Evolutionary conservation across 805 yeast genomes (phyloP).

Genomic region (Wilhelminamyces savonicus): DNA sequence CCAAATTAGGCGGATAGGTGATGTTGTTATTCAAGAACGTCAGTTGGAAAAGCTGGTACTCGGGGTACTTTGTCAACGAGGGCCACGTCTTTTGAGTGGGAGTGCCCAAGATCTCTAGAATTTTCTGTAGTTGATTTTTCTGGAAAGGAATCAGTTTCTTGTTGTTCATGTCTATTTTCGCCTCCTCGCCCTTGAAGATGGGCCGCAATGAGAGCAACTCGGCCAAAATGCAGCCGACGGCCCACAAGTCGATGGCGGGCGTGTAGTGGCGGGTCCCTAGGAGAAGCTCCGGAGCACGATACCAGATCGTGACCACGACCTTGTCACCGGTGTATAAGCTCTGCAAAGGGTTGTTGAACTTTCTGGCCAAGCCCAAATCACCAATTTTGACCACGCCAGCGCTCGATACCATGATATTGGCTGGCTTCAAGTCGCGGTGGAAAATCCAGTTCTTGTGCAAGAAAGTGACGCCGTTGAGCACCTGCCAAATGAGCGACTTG

Average conservation of each 20-base stretch:
- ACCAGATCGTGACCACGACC: constrained; percentile 96
- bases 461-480: constrained; percentile 83
- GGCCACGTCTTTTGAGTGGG: constrained; percentile 83
- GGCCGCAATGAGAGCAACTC: constrained; percentile 87
- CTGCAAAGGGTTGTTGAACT: constrained; percentile 81
- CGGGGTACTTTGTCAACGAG: constrained; percentile 73
- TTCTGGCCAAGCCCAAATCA: constrained; percentile 86
- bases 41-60: constrained; percentile 48
- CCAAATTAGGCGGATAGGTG: constrained; percentile 58
- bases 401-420: constrained; percentile 91
- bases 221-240: constrained; percentile 91
- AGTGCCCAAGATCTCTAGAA: constrained; percentile 88
- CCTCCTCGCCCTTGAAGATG: constrained; percentile 95
- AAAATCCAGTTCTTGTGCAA: constrained; percentile 94
- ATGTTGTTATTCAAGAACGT: constrained; percentile 40
- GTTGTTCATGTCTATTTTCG: constrained; percentile 74
- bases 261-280: constrained; percentile 92
- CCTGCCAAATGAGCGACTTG: constrained; percentile 87
- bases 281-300: constrained; percentile 85
- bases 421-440: constrained; percentile 95
- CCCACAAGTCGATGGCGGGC: constrained; percentile 92
- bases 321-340: constrained; percentile 87
- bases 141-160: constrained; percentile 93
- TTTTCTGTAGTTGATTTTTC: constrained; percentile 83
- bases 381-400: constrained; percentile 93